Evolutionary conservation across 2,329 filamentous ascomycete genomes (phyloP), one percentile per base, ranked within the genome.

Genomic region (Falciphora oryzae): DNA sequence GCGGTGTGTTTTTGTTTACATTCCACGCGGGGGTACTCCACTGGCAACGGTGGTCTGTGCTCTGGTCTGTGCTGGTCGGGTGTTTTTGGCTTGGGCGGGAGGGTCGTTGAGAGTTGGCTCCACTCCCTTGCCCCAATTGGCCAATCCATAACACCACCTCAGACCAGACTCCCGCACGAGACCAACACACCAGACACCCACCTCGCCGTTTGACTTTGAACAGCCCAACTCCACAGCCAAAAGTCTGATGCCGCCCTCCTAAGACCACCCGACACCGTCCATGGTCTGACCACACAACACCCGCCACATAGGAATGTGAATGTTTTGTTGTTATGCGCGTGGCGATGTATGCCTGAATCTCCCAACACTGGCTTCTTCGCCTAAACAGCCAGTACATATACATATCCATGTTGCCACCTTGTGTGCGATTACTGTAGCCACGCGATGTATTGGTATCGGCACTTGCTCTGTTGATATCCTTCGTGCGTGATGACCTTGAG

Each of bases 1-100:
- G 44, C 44, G 44, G 44, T n/a, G 44, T 53, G 44, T 53, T 53
- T 53, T 53, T 53, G 44, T 53, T 53, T 53, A 53, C 44, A 53
- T 53, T 53, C 22, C 22, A n/a, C 44, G 44, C 44, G 44, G 44
- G 44, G 44, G n/a, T 25, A 11, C 44, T 53, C 44, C 44, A 53
- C 44, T 14, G 18, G 44, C 44, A 53, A 53, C 44, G 44, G 8
- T 53, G 44, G 44, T 53, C 44, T 7, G 44, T 53, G 44, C 44
- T 10, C 10, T 25, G 44, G 44, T 53, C 44, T 11, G 22, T 53
- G 44, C 44, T n/a, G 18, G 18, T 53, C 44, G 44, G 44, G 44
- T 4, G 44, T 53, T 53, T 53, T 53, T 3, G 18, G 16, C 38
- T 22, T 50, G 16, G 16, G 38, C 38, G 38, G 16, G 18, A 22